These are phyloP conservation scores for Russula emetica DNA, from an alignment of 768 basidiomycete genomes.

Conservation along the genomic window DNA sequence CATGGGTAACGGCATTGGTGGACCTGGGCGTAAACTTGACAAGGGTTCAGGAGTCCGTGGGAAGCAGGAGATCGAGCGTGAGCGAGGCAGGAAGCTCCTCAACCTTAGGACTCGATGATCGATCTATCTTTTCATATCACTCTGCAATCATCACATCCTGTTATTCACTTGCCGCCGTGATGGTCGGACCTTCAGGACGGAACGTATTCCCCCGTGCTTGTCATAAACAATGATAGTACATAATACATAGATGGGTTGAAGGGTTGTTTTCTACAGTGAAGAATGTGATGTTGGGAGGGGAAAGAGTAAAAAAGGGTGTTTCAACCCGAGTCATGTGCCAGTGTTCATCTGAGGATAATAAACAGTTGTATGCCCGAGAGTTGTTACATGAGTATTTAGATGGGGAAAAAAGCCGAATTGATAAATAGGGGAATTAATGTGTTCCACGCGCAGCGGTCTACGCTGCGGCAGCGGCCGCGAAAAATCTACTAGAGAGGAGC, in stretches of 20 bases:
- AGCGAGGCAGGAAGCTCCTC: conserved; percentile 73
- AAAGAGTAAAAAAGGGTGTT: not conserved
- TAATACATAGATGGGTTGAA: conserved; percentile 24
- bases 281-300: conserved; percentile 10
- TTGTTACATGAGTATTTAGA: conserved; percentile 16
- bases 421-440: conserved; percentile 21
- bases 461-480: conserved; percentile 30
- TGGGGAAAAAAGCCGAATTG: conserved; percentile 12
- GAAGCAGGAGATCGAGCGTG: conserved; percentile 71
- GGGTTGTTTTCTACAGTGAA: conserved; percentile 22
- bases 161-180: conserved; percentile 11
- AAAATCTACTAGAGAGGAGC: conserved; percentile 35
- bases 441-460: conserved; percentile 21
- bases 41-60: conserved; percentile 72
- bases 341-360: conserved; percentile 19
- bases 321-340: not conserved
- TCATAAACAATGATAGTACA: conserved; percentile 24
- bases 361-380: conserved; percentile 19
- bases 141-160: conserved; percentile 7
- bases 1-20: conserved; percentile 82
- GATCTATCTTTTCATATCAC: conserved; percentile 15
- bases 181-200: conserved; percentile 3
- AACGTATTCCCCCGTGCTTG: conserved; percentile 19
- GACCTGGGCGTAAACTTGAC: conserved; percentile 61
- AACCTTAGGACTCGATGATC: conserved; percentile 51